A percentile compares a stretch with the other conserved stretches of the same genome.
phyloP scores from a whole-genome alignment of 2,329 filamentous ascomycete genomes.

The Paecilomyces fulvus region DNA sequence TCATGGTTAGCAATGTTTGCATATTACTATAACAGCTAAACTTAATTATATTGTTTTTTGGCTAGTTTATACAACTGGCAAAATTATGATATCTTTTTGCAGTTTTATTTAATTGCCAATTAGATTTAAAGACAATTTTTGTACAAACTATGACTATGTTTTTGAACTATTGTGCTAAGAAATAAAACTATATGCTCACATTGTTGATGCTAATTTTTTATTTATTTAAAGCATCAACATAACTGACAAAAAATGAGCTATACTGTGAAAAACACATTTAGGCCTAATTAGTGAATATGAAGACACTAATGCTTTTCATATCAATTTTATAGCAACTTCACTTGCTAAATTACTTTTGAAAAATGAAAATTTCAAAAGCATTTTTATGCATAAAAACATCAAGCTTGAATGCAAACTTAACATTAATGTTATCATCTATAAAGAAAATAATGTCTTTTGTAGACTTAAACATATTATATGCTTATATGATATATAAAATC shows the following conservation, averaged over 20 bases:
- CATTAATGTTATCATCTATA: not conserved
- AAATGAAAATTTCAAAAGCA: not conserved
- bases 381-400: not conserved
- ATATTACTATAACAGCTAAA: not conserved
- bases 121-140: not conserved
- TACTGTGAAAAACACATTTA: not conserved
- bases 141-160: not conserved
- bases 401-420: not conserved
- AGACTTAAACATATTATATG: not conserved
- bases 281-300: not conserved
- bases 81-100: not conserved
- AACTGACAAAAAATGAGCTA: not conserved
- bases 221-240: not conserved
- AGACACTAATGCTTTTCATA: not conserved
- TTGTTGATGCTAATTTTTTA: not conserved
- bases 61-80: not conserved
- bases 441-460: not conserved
- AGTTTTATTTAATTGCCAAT: not conserved
- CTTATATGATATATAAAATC: not conserved
- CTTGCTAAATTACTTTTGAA: not conserved
- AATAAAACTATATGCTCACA: not conserved
- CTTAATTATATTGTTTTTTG: not conserved
- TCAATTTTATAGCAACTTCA: not conserved
- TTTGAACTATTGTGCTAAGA: not conserved
- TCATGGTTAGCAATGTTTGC: not conserved